Base-by-base conservation (phyloP, 768 basidiomycete species). In the Epithele typhae region DNA sequence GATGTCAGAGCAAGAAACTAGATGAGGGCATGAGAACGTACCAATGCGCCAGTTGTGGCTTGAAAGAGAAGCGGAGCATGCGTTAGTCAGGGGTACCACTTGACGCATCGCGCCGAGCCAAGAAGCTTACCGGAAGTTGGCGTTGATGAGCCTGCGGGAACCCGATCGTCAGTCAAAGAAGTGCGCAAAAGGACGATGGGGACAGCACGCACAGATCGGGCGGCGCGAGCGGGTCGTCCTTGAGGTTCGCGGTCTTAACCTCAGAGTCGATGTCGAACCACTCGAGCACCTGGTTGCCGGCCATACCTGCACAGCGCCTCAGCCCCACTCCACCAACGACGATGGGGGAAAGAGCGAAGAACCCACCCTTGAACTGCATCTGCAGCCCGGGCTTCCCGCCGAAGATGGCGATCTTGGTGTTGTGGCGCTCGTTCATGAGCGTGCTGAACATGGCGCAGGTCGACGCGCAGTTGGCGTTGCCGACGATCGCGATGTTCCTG, bases 391-490 rank as follows among this genome's bases (percentile, higher is more conserved):
- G 76, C 59, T 76, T 78, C 19, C 79, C 79, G 19, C 81, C 79
- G 50, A 81, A 81, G 12, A 79, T 60, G 5, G 74, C 78, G 36
- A 76, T 73, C 54, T 69, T 76, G 3, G 74, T 77, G 8, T 68
- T 57, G 54, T 79, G 76, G 11, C 69, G 62, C 58, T 83, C 81
- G 41, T 71, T 67, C 79, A 83, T 81, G 43, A 81, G 58, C 2
- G 79, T 81, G 45, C 71, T 76, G 58, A 82, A 82, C 73, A 80
- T 74, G 0, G 80, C 77, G 49, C 81, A 82, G 1, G 81, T 82
- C 4, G 78, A 80, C 6, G 79, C 79, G 50, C 80, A 83, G 51
- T 59, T 56, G 17, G 46, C 60, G 46, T 59, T 65, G 19, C 56
- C 50, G 40, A 61, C 61, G 17, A 64, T 64, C 1, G 56, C 59